A percentile compares a stretch with the other conserved stretches of the same genome.
Conservation (phyloP, 495 filamentous ascomycete genomes). For the Penicillium psychrofluorescens region DNA sequence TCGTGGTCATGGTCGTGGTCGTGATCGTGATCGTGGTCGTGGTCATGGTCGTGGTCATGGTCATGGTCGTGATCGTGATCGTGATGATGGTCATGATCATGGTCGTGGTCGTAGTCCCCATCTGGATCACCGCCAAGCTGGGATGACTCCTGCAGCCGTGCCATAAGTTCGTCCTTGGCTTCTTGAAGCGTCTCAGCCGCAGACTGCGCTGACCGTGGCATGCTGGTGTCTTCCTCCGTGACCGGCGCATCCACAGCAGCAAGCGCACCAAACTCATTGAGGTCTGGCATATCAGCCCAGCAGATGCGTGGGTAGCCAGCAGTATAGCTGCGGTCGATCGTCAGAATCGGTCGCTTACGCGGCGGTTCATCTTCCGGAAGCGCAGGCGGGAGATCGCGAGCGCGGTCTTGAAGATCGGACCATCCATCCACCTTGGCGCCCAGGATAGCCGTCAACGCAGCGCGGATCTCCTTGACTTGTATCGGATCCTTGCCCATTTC, state of each 20-base stretch:
- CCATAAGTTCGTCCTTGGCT: conserved; percentile 54
- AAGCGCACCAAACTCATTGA: conserved; percentile 31
- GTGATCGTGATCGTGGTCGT: conserved; percentile 23
- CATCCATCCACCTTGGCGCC: conserved; percentile 43
- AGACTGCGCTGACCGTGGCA: conserved; percentile 47
- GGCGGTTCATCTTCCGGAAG: conserved; percentile 32
- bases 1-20: conserved; percentile 42
- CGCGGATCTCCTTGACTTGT: conserved; percentile 40
- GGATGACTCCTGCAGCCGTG: conserved; percentile 43
- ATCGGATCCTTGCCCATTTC: conserved; percentile 44
- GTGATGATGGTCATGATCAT: conserved; percentile 24
- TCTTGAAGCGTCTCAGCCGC: conserved; percentile 47
- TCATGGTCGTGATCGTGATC: conserved; percentile 9
- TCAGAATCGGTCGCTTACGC: conserved; percentile 37
- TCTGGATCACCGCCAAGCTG: conserved; percentile 36
- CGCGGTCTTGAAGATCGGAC: conserved; percentile 38
- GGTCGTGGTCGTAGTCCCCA: conserved; percentile 31
- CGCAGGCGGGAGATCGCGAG: conserved; percentile 33
- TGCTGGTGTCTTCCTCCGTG: conserved; percentile 41
- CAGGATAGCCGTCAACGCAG: conserved; percentile 38
- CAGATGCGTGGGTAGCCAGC: conserved; percentile 40
- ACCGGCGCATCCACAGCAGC: conserved; percentile 30
- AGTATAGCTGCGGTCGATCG: conserved; percentile 36
- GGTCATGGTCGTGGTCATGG: conserved; percentile 11
- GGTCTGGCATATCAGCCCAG: conserved; percentile 42